These are phyloP conservation scores for Pochonia chlamydosporia DNA, from an alignment of 2,329 filamentous ascomycete species.

Conservation along the genomic window DNA sequence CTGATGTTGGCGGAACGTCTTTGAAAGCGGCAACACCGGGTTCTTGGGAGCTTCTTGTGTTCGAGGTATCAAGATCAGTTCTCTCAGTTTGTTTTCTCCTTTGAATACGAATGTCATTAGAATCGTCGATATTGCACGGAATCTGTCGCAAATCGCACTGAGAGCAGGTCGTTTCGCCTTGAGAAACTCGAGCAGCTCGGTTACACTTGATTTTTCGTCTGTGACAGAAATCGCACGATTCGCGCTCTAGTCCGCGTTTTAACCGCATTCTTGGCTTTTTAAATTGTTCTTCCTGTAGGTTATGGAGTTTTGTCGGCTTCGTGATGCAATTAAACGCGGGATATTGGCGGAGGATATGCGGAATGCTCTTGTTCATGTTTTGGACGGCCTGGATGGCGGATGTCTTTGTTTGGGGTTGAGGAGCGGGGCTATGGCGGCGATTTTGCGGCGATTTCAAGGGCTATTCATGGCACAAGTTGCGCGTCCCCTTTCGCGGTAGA, in stretches of 20 bases:
- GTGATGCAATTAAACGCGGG: neutral
- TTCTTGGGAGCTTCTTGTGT: too few species aligned
- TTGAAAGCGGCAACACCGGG: neutral
- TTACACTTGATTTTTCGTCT: constrained; percentile 21
- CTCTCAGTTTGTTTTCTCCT: neutral
- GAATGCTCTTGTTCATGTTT: too few species aligned
- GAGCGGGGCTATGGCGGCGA: too few species aligned
- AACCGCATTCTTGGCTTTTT: constrained; percentile 8
- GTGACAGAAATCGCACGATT: constrained; percentile 10
- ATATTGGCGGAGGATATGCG: neutral
- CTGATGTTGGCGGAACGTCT: too few species aligned
- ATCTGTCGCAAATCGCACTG: constrained; percentile 16
- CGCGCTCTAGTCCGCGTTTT: constrained; percentile 8
- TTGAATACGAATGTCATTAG: constrained; percentile 15
- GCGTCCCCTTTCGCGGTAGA: neutral
- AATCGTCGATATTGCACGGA: constrained; percentile 13
- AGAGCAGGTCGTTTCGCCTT: constrained; percentile 15
- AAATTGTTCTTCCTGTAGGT: neutral
- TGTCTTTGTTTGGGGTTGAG: too few species aligned
- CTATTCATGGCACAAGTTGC: too few species aligned
- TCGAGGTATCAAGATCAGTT: too few species aligned
- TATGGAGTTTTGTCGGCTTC: neutral
- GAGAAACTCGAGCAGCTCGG: constrained; percentile 10
- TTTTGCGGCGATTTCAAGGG: constrained; percentile 1
- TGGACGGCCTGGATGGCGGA: too few species aligned